phyloP scores from a whole-genome alignment of 2,329 filamentous ascomycete genomes.

The Ophiostoma sp. region DNA sequence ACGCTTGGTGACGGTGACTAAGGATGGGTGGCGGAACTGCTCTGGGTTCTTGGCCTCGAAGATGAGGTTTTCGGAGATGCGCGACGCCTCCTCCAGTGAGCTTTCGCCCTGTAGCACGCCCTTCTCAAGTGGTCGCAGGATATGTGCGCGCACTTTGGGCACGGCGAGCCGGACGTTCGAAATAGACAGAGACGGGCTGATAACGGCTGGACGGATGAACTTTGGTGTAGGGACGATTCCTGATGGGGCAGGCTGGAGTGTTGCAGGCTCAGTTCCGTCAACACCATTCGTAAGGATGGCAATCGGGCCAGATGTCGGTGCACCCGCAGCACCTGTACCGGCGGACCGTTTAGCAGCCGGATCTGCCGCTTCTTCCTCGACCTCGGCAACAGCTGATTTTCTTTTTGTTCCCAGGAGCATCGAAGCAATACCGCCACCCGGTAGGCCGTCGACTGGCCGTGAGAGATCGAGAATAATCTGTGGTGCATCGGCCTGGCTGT shows the following conservation, averaged over 20 bases:
- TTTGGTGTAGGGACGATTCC: slow-evolving; percentile 68
- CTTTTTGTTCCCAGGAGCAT: slow-evolving; percentile 91
- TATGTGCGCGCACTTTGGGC: slow-evolving; percentile 76
- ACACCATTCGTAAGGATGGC: slow-evolving; percentile 70
- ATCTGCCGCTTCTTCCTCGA: slow-evolving; percentile 58
- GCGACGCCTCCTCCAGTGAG: slow-evolving; percentile 55
- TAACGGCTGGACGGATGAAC: slow-evolving; percentile 78
- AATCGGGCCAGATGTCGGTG: slow-evolving; percentile 41
- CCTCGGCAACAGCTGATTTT: slow-evolving; percentile 69
- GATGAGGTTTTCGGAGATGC: slow-evolving; percentile 63
- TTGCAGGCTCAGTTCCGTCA: slow-evolving; percentile 72
- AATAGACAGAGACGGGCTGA: slow-evolving; percentile 73
- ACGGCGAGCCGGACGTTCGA: slow-evolving; percentile 83
- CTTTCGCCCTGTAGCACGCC: slow-evolving; percentile 51
- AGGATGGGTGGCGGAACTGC: slow-evolving; percentile 72
- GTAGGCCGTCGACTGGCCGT: slow-evolving; percentile 88
- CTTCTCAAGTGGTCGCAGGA: slow-evolving; percentile 72
- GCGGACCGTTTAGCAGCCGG: slow-evolving; percentile 12
- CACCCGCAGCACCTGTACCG: slow-evolving; percentile 13
- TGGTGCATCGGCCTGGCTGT: slow-evolving; percentile 63
- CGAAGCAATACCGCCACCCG: slow-evolving; percentile 78
- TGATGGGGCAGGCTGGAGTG: slow-evolving; percentile 52
- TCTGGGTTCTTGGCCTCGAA: slow-evolving; percentile 84
- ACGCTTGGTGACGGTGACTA: slow-evolving; percentile 74
- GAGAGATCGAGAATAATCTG: slow-evolving; percentile 83